Evolutionary conservation across 306 rosid species (phyloP).

Genomic region (Prunus padus): DNA sequence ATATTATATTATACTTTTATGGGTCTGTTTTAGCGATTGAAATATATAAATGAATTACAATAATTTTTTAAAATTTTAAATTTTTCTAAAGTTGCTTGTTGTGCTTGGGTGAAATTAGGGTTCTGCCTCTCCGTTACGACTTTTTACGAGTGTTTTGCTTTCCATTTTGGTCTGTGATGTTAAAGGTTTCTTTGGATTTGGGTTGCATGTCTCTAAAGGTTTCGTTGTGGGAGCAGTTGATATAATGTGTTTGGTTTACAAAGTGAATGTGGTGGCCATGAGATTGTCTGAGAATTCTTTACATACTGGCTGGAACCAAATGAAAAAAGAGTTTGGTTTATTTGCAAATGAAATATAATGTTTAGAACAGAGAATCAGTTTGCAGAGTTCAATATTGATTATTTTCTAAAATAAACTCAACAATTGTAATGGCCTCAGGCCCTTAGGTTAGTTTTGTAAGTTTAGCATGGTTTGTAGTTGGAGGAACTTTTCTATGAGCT

Average conservation of each 20-base stretch:
- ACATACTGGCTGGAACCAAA: neutral
- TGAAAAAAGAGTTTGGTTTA: neutral
- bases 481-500: neutral
- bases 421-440: neutral
- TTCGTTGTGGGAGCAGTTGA: neutral
- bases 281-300: neutral
- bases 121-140: neutral
- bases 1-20: too few relatives aligned
- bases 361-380: neutral
- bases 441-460: neutral
- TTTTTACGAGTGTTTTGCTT: neutral
- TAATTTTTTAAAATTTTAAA: neutral
- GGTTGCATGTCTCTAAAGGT: neutral
- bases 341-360: neutral
- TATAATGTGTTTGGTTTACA: neutral
- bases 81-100: neutral
- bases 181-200: neutral
- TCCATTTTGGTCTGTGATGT: neutral
- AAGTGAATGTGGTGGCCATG: neutral
- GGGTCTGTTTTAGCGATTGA: neutral
- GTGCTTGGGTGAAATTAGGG: neutral
- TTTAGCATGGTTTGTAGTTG: neutral
- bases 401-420: neutral
- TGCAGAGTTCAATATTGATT: too few relatives aligned
- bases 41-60: neutral